Evolutionary conservation across 306 rosid species (phyloP).

Genomic region (Begonia fuchsioides): DNA sequence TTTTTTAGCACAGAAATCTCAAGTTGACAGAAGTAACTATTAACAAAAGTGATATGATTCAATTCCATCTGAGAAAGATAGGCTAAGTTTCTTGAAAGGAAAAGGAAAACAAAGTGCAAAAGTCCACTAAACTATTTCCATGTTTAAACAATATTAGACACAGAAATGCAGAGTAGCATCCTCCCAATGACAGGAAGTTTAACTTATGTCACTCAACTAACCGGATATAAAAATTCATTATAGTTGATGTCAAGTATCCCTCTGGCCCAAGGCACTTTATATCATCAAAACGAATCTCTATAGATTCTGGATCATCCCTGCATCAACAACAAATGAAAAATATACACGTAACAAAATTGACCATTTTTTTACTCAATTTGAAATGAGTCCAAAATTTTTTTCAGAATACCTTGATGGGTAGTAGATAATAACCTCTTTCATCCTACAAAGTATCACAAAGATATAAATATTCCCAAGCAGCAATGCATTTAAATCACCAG

Average conservation of each 20-base stretch:
- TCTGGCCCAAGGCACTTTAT: conserved; percentile 65
- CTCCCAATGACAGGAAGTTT: neutral
- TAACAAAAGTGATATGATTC: too few relatives aligned
- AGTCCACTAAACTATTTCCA: too few relatives aligned
- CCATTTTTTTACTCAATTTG: conserved; percentile 5
- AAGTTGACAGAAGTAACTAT: too few relatives aligned
- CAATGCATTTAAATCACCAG: too few relatives aligned
- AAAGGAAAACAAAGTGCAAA: too few relatives aligned
- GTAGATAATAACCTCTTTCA: conserved; percentile 54
- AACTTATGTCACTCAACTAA: conserved; percentile 15
- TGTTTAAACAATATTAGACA: too few relatives aligned
- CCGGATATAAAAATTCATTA: conserved; percentile 90
- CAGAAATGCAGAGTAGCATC: too few relatives aligned
- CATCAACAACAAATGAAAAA: conserved; percentile 16
- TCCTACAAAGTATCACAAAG: conserved; percentile 34
- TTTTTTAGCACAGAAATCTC: too few relatives aligned
- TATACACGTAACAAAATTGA: conserved; percentile 8
- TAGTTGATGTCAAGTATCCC: conserved; percentile 68
- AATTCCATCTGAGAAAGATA: too few relatives aligned
- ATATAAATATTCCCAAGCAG: neutral
- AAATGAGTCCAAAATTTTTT: conserved; percentile 6
- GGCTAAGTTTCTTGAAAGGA: too few relatives aligned
- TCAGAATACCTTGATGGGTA: conserved; percentile 72
- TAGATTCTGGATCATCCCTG: conserved; percentile 82
- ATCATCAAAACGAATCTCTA: conserved; percentile 59